These are phyloP conservation scores for Gastrolobium bilobum DNA, from an alignment of 306 rosid species.

Conservation along the genomic window DNA sequence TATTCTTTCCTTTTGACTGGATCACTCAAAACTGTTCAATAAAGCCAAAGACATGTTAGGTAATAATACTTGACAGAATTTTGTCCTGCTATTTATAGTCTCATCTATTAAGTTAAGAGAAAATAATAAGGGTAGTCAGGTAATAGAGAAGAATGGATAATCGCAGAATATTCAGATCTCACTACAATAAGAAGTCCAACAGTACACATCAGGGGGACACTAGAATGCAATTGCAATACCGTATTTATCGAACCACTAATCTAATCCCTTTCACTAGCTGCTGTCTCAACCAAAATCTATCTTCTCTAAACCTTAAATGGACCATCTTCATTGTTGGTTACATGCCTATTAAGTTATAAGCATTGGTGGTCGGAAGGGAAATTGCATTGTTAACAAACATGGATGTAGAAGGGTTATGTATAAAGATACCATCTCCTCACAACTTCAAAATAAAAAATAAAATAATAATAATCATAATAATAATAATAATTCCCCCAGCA, in stretches of 20 bases:
- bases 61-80: conserved; percentile 39
- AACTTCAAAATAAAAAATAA: neutral
- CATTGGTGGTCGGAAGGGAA: conserved; percentile 31
- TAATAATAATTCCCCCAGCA: neutral
- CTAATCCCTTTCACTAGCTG: conserved; percentile 25
- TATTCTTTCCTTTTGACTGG: conserved; percentile 88
- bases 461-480: too few species aligned
- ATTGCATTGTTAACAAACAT: neutral
- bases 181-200: conserved; percentile 30
- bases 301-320: conserved; percentile 33
- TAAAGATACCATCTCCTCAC: conserved; percentile 4
- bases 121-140: conserved; percentile 1
- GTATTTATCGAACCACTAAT: conserved; percentile 11
- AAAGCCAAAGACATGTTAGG: conserved; percentile 52
- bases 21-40: conserved; percentile 87
- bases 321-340: neutral
- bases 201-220: neutral
- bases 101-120: neutral
- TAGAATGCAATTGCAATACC: conserved; percentile 6
- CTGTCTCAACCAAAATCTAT: conserved; percentile 12
- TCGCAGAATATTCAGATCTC: conserved; percentile 21
- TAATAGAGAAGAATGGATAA: conserved; percentile 6
- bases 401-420: conserved; percentile 1
- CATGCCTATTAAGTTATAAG: conserved; percentile 13
- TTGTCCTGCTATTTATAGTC: conserved; percentile 7